Percentiles rank a stretch among this genome's conserved stretches.
phyloP scores from a whole-genome alignment of 2,329 filamentous ascomycete species.

The Trichothecium sympodiale region DNA sequence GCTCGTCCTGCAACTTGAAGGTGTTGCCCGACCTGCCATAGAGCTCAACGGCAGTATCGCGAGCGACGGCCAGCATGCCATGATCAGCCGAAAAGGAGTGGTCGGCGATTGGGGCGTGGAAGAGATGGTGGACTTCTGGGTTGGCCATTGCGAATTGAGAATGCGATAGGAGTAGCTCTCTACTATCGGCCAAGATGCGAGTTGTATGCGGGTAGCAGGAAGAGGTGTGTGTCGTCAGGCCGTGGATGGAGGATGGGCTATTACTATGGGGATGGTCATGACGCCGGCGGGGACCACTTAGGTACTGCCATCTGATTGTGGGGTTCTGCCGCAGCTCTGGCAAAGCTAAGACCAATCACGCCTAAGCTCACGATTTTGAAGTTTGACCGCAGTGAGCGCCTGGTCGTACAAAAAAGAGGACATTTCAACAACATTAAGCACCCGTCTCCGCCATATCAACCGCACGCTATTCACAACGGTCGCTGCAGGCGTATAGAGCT shows the following conservation, averaged over 20 bases:
- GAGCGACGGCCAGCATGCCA: conserved; percentile 77
- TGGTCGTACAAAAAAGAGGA: too few species aligned
- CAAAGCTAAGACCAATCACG: too few species aligned
- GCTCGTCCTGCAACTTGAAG: conserved; percentile 80
- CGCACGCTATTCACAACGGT: too few species aligned
- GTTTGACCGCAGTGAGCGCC: too few species aligned
- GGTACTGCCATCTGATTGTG: too few species aligned
- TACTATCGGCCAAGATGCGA: conserved; percentile 59
- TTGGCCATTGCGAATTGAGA: conserved; percentile 51
- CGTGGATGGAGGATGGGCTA: conserved; percentile 9
- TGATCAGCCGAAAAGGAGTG: conserved; percentile 96
- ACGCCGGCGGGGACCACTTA: too few species aligned
- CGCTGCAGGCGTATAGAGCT: too few species aligned
- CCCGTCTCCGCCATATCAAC: too few species aligned
- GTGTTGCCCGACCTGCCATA: conserved; percentile 63
- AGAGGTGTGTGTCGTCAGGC: conserved; percentile 6
- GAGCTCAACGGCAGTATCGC: conserved; percentile 82
- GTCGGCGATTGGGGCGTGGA: conserved; percentile 92
- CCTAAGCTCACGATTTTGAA: too few species aligned
- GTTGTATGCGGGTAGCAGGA: conserved; percentile 8
- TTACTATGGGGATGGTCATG: too few species aligned
- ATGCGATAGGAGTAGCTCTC: conserved; percentile 64
- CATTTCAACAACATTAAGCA: too few species aligned
- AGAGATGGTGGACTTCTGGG: conserved; percentile 91
- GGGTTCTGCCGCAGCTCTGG: too few species aligned